Conservation (phyloP, 164 flowering plant genomes). For the Annona cherimola region DNA sequence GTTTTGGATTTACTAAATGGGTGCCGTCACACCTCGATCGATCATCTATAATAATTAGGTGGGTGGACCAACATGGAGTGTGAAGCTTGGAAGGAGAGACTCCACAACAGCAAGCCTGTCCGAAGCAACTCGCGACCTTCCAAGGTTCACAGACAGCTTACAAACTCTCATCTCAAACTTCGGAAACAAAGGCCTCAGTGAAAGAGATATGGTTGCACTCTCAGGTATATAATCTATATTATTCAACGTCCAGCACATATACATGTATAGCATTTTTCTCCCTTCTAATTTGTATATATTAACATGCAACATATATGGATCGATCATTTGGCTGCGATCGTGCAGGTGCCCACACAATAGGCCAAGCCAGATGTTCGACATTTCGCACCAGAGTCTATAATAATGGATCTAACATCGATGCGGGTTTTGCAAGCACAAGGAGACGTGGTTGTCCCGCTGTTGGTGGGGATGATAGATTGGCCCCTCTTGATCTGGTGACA, state of each 20-base stretch:
- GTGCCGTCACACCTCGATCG: no score
- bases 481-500: conserved; percentile 47
- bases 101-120: conserved; percentile 9
- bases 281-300: not conserved
- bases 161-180: conserved; percentile 1
- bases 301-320: not conserved
- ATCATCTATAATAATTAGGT: no score
- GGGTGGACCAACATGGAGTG: conserved; percentile 7
- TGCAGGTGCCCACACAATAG: conserved; percentile 43
- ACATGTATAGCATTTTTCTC: not conserved
- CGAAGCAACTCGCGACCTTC: not conserved
- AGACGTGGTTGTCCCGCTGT: conserved; percentile 28
- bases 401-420: conserved; percentile 34
- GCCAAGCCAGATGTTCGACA: conserved; percentile 24
- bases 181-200: conserved; percentile 4
- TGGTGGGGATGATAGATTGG: conserved; percentile 24
- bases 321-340: no score
- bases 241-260: not conserved
- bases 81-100: conserved; percentile 24
- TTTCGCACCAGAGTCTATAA: conserved; percentile 36
- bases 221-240: conserved; percentile 4
- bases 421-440: conserved; percentile 31
- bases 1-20: no score
- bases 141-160: conserved; percentile 7
- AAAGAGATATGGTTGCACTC: conserved; percentile 9